Conservation (phyloP, 2,329 filamentous ascomycete genomes). For the Calonectria honghensis region DNA sequence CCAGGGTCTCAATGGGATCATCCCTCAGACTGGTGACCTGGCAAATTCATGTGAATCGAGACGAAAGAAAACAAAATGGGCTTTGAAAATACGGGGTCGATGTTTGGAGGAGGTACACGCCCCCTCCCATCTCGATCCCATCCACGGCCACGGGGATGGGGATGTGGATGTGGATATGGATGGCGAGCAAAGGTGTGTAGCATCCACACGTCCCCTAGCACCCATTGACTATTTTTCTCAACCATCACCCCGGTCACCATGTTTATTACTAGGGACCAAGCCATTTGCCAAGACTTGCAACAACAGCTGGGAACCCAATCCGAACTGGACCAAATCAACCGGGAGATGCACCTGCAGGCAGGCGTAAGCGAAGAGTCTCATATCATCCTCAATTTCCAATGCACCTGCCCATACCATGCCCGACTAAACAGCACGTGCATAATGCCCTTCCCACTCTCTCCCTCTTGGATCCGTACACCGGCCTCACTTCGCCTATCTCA, state of each 20-base stretch:
- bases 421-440: conserved; percentile 19
- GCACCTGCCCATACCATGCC: conserved; percentile 16
- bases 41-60: conserved; percentile 13
- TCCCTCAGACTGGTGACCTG: conserved; percentile 13
- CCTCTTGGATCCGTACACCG: neutral
- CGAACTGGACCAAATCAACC: conserved; percentile 27
- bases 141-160: neutral
- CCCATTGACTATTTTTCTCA: conserved; percentile 14
- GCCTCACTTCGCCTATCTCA: conserved; percentile 14
- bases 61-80: conserved; percentile 8
- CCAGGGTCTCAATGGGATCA: conserved; percentile 5
- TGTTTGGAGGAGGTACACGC: conserved; percentile 8
- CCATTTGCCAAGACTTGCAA: conserved; percentile 25
- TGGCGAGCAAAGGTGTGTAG: conserved; percentile 16
- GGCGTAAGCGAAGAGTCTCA: conserved; percentile 27
- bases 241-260: conserved; percentile 20
- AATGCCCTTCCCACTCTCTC: conserved; percentile 3
- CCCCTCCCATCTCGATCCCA: conserved; percentile 13
- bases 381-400: conserved; percentile 20
- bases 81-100: conserved; percentile 13
- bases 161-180: conserved; percentile 5
- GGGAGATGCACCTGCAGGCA: conserved; percentile 27
- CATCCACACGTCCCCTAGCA: conserved; percentile 20
- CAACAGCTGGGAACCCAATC: conserved; percentile 21
- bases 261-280: conserved; percentile 25